Evolutionary conservation across 1,284 basidiomycete genomes (phyloP), one percentile per base, ranked within the genome.

Genomic region (Malassezia sp.): DNA sequence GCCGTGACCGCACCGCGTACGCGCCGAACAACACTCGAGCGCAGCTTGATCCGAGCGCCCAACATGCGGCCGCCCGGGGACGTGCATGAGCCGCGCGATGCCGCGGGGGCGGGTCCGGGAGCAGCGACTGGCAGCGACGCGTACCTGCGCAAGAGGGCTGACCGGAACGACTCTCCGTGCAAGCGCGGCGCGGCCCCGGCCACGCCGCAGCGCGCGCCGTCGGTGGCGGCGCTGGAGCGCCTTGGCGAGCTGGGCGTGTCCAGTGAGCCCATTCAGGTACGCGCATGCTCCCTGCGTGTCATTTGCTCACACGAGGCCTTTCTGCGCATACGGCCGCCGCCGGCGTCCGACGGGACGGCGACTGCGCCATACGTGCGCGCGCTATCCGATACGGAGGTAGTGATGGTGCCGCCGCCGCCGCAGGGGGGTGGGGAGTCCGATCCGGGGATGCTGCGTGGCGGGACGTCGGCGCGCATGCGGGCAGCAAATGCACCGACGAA

Each of bases 361-460:
- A 24, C 50, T 7, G 44, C 53, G 15, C 63, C 66, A 3, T 66
- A 66, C 40, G 59, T 71, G 29, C 44, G 64, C 29, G 61, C 64
- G 14, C 33, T 75, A 27, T 67, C 70, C 45, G 72, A 74, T 12
- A 73, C 67, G 12, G 71, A 75, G 22, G 74, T 76, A 0, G 46
- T 76, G 21, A 75, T 77, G 74, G 70, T 71, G 5, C 71, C 75
- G 24, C 39, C 34, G 3, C 7, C 26, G 20, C 18, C 27, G n/a
- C n/a, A n/a, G n/a, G n/a, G n/a, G n/a, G n/a, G n/a, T n/a, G n/a
- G n/a, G n/a, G n/a, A n/a, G n/a, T n/a, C n/a, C n/a, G n/a, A n/a
- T n/a, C n/a, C n/a, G n/a, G n/a, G n/a, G n/a, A 24, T 33, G 31
- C 31, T n/a, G n/a, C n/a, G n/a, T n/a, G n/a, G 23, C 20, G 6